These are phyloP conservation scores for Mortierella sp. DNA, from an alignment of 371 early-diverging fungal genomes.

Conservation along the genomic window DNA sequence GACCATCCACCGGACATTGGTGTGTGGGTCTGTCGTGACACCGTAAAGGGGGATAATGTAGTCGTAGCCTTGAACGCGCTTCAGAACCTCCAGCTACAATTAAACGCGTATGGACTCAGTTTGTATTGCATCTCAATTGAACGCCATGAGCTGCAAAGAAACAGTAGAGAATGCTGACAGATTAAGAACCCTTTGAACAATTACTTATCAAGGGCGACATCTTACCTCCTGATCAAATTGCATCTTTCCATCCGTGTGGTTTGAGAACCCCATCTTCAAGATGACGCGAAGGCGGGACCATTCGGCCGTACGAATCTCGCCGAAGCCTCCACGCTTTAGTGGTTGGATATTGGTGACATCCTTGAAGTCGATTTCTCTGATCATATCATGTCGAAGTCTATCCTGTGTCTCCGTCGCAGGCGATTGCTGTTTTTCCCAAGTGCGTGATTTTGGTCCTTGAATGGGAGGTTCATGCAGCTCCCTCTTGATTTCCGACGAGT, in stretches of 20 bases:
- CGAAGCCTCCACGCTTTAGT: slow-evolving; percentile 43
- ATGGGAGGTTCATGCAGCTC: no score
- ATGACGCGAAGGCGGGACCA: slow-evolving; percentile 52
- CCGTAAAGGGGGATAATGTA: slow-evolving; percentile 50
- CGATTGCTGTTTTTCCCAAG: no score
- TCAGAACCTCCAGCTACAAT: slow-evolving; percentile 46
- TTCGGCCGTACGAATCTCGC: slow-evolving; percentile 51
- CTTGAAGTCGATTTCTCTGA: slow-evolving; percentile 38
- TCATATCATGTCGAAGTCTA: no score
- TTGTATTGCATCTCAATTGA: no score
- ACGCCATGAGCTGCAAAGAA: no score
- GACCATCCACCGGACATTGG: slow-evolving; percentile 46
- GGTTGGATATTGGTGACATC: slow-evolving; percentile 39
- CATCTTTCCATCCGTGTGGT: slow-evolving; percentile 25
- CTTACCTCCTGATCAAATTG: slow-evolving; percentile 52
- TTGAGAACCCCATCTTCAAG: slow-evolving; percentile 33
- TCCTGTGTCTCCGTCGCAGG: no score
- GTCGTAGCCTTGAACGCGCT: slow-evolving; percentile 52
- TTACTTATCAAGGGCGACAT: not conserved
- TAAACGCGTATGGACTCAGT: not conserved
- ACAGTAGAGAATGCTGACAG: no score
- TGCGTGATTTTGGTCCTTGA: no score
- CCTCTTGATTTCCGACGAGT: no score
- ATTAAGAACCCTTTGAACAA: no score
- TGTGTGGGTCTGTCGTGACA: slow-evolving; percentile 35